A percentile compares a stretch with the other conserved stretches of the same genome.
These are phyloP conservation scores for Pyrus betulifolia DNA, from an alignment of 306 rosid species.

Conservation along the genomic window DNA sequence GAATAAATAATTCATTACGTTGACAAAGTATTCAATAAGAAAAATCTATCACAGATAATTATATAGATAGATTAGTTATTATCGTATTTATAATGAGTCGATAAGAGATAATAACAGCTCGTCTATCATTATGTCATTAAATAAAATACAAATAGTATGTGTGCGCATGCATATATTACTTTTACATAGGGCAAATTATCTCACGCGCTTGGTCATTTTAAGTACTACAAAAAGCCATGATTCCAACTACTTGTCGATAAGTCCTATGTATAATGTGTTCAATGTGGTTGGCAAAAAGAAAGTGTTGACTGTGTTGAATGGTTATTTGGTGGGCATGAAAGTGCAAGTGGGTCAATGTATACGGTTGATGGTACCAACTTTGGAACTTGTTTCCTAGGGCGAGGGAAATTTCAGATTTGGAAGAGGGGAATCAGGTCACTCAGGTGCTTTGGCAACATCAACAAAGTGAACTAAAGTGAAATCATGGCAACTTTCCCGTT, in stretches of 20 bases:
- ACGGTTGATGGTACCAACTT: not conserved
- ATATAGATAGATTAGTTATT: not conserved
- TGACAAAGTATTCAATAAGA: not conserved
- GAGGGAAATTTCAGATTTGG: not conserved
- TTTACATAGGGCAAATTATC: not conserved
- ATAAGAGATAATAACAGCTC: not conserved
- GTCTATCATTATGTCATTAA: not conserved
- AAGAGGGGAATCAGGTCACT: not conserved
- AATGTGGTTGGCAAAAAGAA: not conserved
- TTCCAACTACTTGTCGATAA: not conserved
- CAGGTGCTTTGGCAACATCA: not conserved
- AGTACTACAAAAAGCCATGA: not conserved
- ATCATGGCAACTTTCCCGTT: conserved; percentile 25
- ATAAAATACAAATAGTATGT: not conserved
- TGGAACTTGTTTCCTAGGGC: not conserved
- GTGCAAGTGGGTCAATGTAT: not conserved
- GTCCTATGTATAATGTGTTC: not conserved
- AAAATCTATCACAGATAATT: not conserved
- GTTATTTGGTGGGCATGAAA: not conserved
- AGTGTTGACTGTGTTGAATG: not conserved
- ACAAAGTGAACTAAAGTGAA: not conserved
- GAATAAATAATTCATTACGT: not conserved
- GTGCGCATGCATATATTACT: not conserved
- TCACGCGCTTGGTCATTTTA: not conserved
- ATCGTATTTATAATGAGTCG: not conserved